Evolutionary conservation across 306 rosid genomes (phyloP).

Genomic region (Bauhinia variegata): DNA sequence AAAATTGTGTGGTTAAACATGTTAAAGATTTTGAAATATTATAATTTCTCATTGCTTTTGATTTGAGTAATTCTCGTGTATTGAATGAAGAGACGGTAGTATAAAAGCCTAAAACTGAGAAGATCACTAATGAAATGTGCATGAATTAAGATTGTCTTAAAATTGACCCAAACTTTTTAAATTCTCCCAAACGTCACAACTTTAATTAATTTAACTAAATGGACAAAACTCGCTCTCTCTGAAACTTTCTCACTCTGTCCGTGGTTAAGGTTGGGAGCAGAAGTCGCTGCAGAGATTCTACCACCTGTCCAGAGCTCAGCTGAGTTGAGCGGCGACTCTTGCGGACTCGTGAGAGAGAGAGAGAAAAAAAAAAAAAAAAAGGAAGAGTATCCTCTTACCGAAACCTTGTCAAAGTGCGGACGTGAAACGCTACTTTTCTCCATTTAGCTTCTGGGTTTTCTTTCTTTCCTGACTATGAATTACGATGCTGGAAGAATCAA

Average conservation of each 20-base stretch:
- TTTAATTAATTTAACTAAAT: neutral
- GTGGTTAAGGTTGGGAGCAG: conserved; percentile 55
- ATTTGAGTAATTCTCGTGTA: too few relatives aligned
- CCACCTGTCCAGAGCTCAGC: conserved; percentile 46
- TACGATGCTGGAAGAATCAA: neutral
- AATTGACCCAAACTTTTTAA: neutral
- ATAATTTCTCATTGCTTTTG: too few relatives aligned
- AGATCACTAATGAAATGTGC: neutral
- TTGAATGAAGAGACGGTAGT: too few relatives aligned
- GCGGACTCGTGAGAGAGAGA: conserved; percentile 28
- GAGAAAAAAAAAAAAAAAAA: too few relatives aligned
- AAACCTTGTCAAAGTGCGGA: neutral
- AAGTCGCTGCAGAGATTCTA: conserved; percentile 50
- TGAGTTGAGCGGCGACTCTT: conserved; percentile 34
- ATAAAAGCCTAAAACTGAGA: neutral
- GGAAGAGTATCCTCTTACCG: neutral
- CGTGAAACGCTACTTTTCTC: neutral
- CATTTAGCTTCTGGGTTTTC: conserved; percentile 12
- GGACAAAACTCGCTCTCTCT: neutral
- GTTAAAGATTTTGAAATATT: too few relatives aligned
- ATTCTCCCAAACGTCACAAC: neutral
- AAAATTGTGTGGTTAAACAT: too few relatives aligned
- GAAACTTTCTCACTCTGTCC: conserved; percentile 31
- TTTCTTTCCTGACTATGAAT: conserved; percentile 15
- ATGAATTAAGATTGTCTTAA: neutral